Conservation (phyloP, 352 stramenopile species). For the Globisporangium viniferum region DNA sequence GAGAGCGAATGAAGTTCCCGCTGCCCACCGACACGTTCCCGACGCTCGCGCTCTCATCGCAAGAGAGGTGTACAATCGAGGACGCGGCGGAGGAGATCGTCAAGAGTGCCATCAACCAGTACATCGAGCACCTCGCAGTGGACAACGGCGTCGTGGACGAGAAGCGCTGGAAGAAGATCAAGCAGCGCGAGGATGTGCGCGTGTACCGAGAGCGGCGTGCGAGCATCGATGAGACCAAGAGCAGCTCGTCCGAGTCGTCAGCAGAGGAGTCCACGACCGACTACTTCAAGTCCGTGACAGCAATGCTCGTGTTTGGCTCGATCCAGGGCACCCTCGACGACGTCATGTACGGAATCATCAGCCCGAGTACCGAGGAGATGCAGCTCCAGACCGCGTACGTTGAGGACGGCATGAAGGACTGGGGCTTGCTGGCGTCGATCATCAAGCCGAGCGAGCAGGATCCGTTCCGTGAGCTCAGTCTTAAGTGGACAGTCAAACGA, state of each 20-base stretch:
- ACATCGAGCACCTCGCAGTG: neutral
- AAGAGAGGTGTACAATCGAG: neutral
- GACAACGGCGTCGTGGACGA: neutral
- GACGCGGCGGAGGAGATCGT: neutral
- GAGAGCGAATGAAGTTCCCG: neutral
- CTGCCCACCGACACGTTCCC: neutral
- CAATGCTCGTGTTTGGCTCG: conserved; percentile 25
- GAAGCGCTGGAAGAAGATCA: neutral
- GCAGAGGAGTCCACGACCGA: too few relatives aligned
- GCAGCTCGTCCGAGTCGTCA: too few relatives aligned
- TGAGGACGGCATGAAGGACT: conserved; percentile 45
- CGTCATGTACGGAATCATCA: conserved; percentile 40
- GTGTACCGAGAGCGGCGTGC: neutral
- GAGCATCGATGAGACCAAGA: too few relatives aligned
- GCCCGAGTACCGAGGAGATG: conserved; percentile 36
- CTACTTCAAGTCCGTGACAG: too few relatives aligned
- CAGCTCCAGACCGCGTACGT: conserved; percentile 51
- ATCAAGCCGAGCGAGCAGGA: neutral
- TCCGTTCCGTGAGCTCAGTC: neutral
- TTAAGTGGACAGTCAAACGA: neutral
- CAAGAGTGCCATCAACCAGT: neutral
- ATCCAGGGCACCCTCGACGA: conserved; percentile 39
- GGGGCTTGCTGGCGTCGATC: conserved; percentile 10
- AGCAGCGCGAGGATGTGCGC: neutral
- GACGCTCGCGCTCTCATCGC: neutral